These are phyloP conservation scores for Linnemannia schmuckeri DNA, from an alignment of 192 early-diverging fungal genomes.

Conservation along the genomic window DNA sequence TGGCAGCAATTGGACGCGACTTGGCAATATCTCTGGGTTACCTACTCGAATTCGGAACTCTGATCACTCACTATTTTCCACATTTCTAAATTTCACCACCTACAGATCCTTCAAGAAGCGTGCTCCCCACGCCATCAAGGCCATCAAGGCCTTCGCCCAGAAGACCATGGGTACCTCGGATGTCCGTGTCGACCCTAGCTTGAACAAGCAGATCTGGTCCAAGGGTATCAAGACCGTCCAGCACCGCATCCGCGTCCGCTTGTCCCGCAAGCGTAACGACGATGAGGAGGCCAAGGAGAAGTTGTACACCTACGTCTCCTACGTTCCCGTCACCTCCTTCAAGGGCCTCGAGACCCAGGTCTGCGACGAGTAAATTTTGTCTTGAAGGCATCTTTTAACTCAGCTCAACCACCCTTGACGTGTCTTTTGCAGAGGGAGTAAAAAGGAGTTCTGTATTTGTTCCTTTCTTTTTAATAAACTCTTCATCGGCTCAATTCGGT, in stretches of 20 bases:
- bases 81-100: not conserved
- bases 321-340: constrained; percentile 88
- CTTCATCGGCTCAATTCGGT: constrained; percentile 56
- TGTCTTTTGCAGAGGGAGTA: constrained; percentile 6
- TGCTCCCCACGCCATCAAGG: constrained; percentile 94
- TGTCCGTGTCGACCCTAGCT: constrained; percentile 93
- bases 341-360: constrained; percentile 76
- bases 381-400: not conserved
- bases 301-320: constrained; percentile 94
- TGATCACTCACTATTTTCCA: not conserved
- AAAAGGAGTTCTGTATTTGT: not conserved
- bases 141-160: constrained; percentile 89
- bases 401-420: not conserved
- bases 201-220: constrained; percentile 96
- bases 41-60: not conserved
- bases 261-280: constrained; percentile 96
- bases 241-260: constrained; percentile 94
- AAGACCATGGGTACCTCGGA: constrained; percentile 95
- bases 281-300: constrained; percentile 96
- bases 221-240: constrained; percentile 93
- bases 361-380: constrained; percentile 37
- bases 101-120: constrained; percentile 94
- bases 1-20: not conserved
- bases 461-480: constrained; percentile 38
- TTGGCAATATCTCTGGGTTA: not conserved